Evolutionary conservation across 805 yeast species (phyloP), one percentile per base, ranked within the genome.

Genomic region (Monosporozyma solicola): DNA sequence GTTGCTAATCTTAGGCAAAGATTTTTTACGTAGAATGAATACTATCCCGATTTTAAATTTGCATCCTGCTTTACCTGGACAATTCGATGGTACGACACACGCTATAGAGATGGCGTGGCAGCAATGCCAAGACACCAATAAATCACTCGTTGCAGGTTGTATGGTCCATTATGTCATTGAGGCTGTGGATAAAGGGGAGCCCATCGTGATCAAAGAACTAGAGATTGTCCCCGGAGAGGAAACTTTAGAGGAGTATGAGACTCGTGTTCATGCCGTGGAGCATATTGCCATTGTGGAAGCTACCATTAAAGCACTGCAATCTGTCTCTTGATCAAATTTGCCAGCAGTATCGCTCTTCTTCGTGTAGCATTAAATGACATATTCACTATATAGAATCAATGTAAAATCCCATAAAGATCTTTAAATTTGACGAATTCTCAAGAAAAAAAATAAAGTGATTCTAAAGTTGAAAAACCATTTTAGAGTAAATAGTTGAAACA

Each of bases 91-190:
- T 5, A 92, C 95, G 10, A 68, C 71, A 2, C 90, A 88, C 71
- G 98, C 99, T 10, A 94, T 94, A 55, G 97, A 94, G 62, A 76
- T 98, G 63, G 96, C 97, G 0, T 94, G 95, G 92, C 75, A 89
- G 62, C 95, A 95, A 11, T 97, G 97, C 41, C 96, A 91, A 64
- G 81, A 80, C 29, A 47, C 54, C 2, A 55, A 55, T 11, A 53
- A 58, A 41, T 96, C 96, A 8, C 78, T 80, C 59, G 80, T 83
- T 51, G 96, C 95, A 15, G 99, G 99, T 1, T 87, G 94, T 51
- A 94, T 94, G 99, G 87, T 94, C 47, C 99, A 94, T 73, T 81
- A 85, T 64, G 98, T 94, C n/a, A 91, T 94, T 60, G 87, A 90
- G 48, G 96, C 87, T 62, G 99, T 94, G 6, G 99, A 94, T 69